phyloP scores from a whole-genome alignment of 352 stramenopile genomes.

The Phytophthora sp. region DNA sequence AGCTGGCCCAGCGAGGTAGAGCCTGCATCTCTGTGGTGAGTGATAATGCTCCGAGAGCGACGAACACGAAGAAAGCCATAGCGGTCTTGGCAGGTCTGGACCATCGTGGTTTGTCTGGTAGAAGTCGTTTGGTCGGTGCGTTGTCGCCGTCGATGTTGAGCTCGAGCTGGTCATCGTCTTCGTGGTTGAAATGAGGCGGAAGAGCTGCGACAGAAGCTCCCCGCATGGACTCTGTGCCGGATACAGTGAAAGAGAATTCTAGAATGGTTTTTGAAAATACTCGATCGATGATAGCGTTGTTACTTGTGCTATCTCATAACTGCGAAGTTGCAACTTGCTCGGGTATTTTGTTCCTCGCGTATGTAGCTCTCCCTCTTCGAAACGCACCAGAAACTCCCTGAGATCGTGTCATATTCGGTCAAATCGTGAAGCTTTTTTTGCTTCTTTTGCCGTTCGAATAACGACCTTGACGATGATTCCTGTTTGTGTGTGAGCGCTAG shows the following conservation, averaged over 20 bases:
- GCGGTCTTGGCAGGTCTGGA: background rate
- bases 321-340: no score
- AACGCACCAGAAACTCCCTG: background rate
- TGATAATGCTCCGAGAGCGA: background rate
- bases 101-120: background rate
- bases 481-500: background rate
- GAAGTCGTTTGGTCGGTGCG: background rate
- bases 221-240: no score
- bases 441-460: background rate
- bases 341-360: no score
- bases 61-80: slow-evolving; percentile 3
- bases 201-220: background rate
- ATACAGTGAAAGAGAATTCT: background rate
- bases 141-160: background rate
- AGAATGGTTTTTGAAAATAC: no score
- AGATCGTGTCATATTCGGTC: background rate
- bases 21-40: slow-evolving; percentile 10
- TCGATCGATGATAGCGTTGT: no score
- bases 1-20: slow-evolving; percentile 5
- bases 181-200: background rate
- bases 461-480: background rate
- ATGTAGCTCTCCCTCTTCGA: no score
- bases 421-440: background rate
- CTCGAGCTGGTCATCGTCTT: background rate
- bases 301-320: no score